phyloP scores from a whole-genome alignment of 257 asterid genomes.

The Solanum acaule region DNA sequence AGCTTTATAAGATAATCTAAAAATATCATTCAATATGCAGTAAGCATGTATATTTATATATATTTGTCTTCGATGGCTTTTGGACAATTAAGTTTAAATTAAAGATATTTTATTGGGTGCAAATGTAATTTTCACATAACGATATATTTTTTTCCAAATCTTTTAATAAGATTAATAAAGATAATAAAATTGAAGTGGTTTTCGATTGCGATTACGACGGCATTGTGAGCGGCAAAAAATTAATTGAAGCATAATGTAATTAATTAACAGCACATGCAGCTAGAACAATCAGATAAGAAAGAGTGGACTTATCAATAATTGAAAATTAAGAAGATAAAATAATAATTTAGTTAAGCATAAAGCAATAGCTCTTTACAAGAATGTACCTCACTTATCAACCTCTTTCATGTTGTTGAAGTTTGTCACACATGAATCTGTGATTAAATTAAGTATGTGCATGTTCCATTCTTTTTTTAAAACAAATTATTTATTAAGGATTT shows the following conservation, averaged over 20 bases:
- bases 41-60: no score
- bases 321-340: background rate
- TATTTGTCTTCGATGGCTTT: no score
- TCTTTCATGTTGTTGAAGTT: background rate
- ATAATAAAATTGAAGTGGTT: no score
- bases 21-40: no score
- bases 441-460: background rate
- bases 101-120: no score
- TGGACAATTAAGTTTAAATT: no score
- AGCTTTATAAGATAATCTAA: no score
- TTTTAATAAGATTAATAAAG: no score
- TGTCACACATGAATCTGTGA: background rate
- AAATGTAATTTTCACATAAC: no score
- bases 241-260: background rate
- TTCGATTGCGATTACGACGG: background rate
- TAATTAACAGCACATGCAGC: background rate
- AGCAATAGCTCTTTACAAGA: background rate
- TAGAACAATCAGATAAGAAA: background rate
- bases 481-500: background rate
- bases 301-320: background rate
- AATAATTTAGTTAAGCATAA: background rate
- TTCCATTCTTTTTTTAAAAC: background rate
- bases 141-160: no score
- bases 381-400: background rate
- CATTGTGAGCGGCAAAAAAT: background rate